These are phyloP conservation scores for Incumbomyces lentus DNA, from an alignment of 2,329 filamentous ascomycete genomes.

Conservation along the genomic window DNA sequence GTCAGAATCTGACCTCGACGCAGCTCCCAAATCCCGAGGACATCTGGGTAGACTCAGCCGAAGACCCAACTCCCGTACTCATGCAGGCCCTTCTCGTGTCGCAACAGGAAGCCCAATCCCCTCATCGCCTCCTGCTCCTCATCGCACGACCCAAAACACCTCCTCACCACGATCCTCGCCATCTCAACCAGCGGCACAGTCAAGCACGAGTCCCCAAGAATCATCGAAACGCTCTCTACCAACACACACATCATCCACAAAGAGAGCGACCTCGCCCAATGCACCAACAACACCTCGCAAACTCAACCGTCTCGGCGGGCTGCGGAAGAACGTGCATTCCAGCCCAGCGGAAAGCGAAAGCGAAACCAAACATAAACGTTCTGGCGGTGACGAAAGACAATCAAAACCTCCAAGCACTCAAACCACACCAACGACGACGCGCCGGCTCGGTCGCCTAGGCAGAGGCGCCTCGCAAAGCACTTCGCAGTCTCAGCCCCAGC, in stretches of 20 bases:
- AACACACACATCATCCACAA: too few relatives aligned
- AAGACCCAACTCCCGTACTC: neutral
- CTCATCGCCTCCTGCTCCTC: neutral
- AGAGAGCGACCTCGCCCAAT: neutral
- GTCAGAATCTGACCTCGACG: constrained; percentile 13
- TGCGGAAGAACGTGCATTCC: constrained; percentile 11
- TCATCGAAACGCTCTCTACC: too few relatives aligned
- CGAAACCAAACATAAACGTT: too few relatives aligned
- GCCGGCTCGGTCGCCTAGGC: constrained; percentile 29
- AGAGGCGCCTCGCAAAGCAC: constrained; percentile 10
- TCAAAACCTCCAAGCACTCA: constrained; percentile 8
- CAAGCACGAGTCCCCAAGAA: too few relatives aligned
- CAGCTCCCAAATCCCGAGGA: neutral
- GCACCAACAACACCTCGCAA: constrained; percentile 3
- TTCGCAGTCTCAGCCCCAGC: constrained; percentile 6
- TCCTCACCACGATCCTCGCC: constrained; percentile 8
- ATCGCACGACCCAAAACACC: constrained; percentile 2
- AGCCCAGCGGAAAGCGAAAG: neutral
- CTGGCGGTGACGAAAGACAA: constrained; percentile 9
- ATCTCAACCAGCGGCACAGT: too few relatives aligned
- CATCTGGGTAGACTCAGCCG: neutral
- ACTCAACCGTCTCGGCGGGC: constrained; percentile 1
- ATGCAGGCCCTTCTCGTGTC: neutral
- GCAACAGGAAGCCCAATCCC: neutral
- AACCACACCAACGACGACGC: constrained; percentile 17